Evolutionary conservation across 371 early-diverging fungal genomes (phyloP).

Genomic region (Mucor circinelloides): DNA sequence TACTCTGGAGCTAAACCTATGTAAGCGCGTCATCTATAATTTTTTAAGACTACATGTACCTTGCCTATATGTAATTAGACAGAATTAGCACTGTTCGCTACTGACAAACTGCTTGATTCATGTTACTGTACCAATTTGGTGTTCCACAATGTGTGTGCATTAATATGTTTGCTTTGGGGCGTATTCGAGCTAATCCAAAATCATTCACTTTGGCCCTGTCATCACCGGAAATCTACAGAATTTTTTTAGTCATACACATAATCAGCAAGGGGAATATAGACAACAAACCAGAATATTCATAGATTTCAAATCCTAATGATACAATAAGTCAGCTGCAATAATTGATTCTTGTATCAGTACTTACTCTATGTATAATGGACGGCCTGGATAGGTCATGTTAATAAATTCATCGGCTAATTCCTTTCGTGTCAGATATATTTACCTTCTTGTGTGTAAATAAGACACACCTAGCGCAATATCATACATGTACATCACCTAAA

Average conservation of each 20-base stretch:
- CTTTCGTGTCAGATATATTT: not conserved
- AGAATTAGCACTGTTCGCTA: too few relatives aligned
- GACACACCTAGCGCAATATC: constrained; percentile 80
- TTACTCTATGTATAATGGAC: constrained; percentile 51
- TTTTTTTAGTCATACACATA: not conserved
- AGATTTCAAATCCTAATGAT: constrained; percentile 77
- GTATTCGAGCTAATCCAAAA: constrained; percentile 79
- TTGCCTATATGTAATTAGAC: constrained; percentile 2
- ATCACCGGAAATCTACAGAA: constrained; percentile 55
- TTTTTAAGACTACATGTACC: too few relatives aligned
- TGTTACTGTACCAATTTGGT: constrained; percentile 68
- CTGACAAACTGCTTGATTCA: not conserved
- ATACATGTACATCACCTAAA: constrained; percentile 74
- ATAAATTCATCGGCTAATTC: too few relatives aligned
- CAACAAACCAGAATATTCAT: constrained; percentile 72
- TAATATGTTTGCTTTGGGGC: constrained; percentile 65
- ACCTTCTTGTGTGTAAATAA: constrained; percentile 64
- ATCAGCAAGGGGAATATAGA: not conserved
- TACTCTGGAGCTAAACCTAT: constrained; percentile 67
- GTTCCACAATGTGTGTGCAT: constrained; percentile 79
- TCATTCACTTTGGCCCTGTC: constrained; percentile 80
- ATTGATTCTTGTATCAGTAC: not conserved
- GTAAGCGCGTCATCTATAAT: too few relatives aligned
- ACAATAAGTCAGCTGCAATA: not conserved
- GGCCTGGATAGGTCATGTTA: constrained; percentile 20